Percentiles rank a stretch among this genome's conserved stretches.
phyloP scores from a whole-genome alignment of 768 basidiomycete genomes.

The Phlebiopsis gigantea region DNA sequence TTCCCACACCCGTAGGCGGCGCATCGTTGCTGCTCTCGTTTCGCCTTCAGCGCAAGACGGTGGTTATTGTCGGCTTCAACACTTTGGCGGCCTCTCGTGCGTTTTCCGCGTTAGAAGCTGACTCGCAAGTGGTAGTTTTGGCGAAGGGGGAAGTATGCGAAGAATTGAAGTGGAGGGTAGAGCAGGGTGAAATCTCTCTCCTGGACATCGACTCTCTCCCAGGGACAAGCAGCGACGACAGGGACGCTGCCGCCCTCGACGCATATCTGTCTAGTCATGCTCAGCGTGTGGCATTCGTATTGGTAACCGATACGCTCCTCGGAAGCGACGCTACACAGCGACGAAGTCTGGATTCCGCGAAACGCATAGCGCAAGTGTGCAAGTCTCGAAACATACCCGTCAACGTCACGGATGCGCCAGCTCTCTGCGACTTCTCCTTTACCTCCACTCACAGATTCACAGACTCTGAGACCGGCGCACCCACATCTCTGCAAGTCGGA shows the following conservation, averaged over 20 bases:
- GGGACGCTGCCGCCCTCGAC: constrained; percentile 43
- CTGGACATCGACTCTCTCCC: constrained; percentile 49
- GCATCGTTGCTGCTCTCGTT: constrained; percentile 81
- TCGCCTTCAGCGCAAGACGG: constrained; percentile 43
- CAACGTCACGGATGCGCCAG: constrained; percentile 84
- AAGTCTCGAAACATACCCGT: constrained; percentile 58
- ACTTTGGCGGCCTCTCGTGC: constrained; percentile 83
- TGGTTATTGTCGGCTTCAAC: constrained; percentile 73
- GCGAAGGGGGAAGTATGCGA: constrained; percentile 60
- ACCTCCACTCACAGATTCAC: constrained; percentile 79
- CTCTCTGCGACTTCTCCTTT: constrained; percentile 87
- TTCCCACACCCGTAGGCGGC: constrained; percentile 43
- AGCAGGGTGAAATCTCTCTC: constrained; percentile 50
- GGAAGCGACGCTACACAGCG: constrained; percentile 25
- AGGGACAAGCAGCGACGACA: constrained; percentile 22
- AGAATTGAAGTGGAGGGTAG: constrained; percentile 63
- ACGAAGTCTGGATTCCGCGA: constrained; percentile 50
- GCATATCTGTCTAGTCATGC: constrained; percentile 33
- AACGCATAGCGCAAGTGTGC: constrained; percentile 51
- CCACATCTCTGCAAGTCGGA: constrained; percentile 64
- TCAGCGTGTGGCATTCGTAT: constrained; percentile 48
- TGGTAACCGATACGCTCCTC: constrained; percentile 76
- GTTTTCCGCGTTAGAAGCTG: constrained; percentile 77
- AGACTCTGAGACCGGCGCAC: constrained; percentile 37
- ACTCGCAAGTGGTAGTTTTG: constrained; percentile 64